These are phyloP conservation scores for Diplodia scrobiculata DNA, from an alignment of 2,329 filamentous ascomycete species.

Conservation along the genomic window DNA sequence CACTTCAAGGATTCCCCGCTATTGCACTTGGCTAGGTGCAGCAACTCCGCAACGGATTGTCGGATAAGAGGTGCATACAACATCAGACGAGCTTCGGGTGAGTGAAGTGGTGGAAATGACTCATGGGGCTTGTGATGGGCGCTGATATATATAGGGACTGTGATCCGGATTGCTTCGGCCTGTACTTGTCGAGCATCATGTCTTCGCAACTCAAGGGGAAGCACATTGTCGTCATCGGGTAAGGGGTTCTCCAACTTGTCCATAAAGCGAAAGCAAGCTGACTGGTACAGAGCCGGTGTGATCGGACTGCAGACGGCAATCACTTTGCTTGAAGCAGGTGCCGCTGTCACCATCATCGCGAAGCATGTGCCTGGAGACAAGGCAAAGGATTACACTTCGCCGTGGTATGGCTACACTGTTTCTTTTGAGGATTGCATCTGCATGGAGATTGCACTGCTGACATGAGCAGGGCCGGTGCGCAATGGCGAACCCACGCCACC, in stretches of 20 bases:
- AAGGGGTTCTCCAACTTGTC: not conserved
- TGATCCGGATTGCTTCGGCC: too few relatives aligned
- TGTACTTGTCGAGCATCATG: not conserved
- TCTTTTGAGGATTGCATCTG: not conserved
- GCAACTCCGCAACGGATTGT: not conserved
- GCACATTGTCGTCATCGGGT: conserved; percentile 27
- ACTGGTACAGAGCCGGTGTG: conserved; percentile 48
- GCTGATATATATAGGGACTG: not conserved
- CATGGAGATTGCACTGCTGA: not conserved
- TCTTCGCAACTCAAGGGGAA: conserved; percentile 18
- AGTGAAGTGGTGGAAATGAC: not conserved
- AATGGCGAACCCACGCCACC: conserved; percentile 51
- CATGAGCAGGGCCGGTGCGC: conserved; percentile 49
- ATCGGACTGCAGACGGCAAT: conserved; percentile 52
- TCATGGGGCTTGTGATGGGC: not conserved
- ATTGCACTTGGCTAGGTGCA: not conserved
- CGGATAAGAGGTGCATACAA: not conserved
- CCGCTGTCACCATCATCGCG: conserved; percentile 49
- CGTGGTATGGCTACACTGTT: conserved; percentile 41
- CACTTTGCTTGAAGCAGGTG: conserved; percentile 47
- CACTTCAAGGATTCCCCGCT: not conserved
- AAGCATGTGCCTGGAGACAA: conserved; percentile 48
- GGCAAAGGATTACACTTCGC: conserved; percentile 49
- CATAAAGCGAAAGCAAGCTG: not conserved
- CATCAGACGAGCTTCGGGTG: conserved; percentile 6